phyloP scores from a whole-genome alignment of 1,284 basidiomycete genomes.

The Sporisorium exsertum region DNA sequence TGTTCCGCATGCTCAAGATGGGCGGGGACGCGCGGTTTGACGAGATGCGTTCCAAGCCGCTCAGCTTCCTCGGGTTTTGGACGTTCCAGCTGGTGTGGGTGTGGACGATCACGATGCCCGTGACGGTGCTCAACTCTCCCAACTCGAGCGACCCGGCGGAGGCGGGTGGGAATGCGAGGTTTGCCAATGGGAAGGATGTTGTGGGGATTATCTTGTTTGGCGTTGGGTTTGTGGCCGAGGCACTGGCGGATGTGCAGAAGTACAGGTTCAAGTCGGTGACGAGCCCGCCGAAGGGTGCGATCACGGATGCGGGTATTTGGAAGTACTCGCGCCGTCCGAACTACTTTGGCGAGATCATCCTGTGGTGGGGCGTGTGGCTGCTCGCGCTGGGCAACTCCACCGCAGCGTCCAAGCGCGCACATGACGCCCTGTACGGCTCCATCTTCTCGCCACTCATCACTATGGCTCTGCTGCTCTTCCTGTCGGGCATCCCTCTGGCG shows the following conservation, averaged over 20 bases:
- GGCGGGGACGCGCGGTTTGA: conserved; percentile 66
- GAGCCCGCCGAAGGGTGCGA: conserved; percentile 55
- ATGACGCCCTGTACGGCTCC: conserved; percentile 52
- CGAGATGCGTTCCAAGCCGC: conserved; percentile 63
- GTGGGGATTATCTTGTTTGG: conserved; percentile 78
- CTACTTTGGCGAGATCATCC: conserved; percentile 79
- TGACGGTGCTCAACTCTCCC: conserved; percentile 60
- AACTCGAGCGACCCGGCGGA: conserved; percentile 40
- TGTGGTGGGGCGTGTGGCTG: conserved; percentile 62
- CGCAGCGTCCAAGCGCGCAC: conserved; percentile 25
- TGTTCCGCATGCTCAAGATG: conserved; percentile 66
- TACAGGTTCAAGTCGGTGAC: conserved; percentile 57
- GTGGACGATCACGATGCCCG: conserved; percentile 58
- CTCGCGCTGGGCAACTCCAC: conserved; percentile 41
- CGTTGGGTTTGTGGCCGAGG: conserved; percentile 76
- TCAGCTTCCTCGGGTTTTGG: conserved; percentile 54
- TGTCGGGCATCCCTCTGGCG: conserved; percentile 78
- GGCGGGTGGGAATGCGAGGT: conserved; percentile 43
- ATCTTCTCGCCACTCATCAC: conserved; percentile 65
- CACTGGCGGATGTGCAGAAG: conserved; percentile 77
- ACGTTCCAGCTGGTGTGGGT: conserved; percentile 61
- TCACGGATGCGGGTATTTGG: conserved; percentile 57
- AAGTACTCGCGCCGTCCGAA: conserved; percentile 74
- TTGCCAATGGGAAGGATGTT: conserved; percentile 73
- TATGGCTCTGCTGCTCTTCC: conserved; percentile 70